Conservation (phyloP, 176 grass and related monocot genomes). For the Otatea glauca region DNA sequence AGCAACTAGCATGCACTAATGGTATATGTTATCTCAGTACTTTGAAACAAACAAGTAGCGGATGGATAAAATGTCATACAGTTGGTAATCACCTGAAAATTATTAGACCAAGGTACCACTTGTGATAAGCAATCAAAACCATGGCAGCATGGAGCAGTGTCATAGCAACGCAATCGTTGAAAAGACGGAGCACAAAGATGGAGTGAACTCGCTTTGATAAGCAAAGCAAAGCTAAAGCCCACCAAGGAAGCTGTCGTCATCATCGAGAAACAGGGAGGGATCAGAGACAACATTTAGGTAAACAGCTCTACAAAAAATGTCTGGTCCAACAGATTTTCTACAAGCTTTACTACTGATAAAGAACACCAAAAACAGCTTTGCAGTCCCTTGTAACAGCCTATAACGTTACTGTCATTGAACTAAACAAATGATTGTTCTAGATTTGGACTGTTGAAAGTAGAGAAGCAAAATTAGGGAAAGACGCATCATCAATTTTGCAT, state of each 20-base stretch:
- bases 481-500: background rate
- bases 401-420: background rate
- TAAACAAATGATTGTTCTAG: background rate
- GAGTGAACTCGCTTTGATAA: conserved; percentile 95
- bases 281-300: conserved; percentile 31
- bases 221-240: conserved; percentile 90
- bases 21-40: background rate
- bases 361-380: background rate
- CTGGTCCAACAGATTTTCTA: background rate
- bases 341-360: background rate
- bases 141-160: conserved; percentile 83
- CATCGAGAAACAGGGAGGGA: conserved; percentile 29
- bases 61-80: conserved; percentile 25
- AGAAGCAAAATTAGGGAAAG: background rate
- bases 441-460: background rate
- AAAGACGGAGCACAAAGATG: conserved; percentile 90
- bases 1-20: background rate
- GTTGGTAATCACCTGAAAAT: conserved; percentile 77
- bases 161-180: conserved; percentile 95
- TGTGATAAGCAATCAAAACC: conserved; percentile 76
- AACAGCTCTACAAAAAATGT: background rate
- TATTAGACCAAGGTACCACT: conserved; percentile 85
- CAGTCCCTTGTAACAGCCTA: background rate
- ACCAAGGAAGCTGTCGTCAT: conserved; percentile 83
- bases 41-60: conserved; percentile 19